Percentiles rank a stretch among this genome's conserved stretches.
Conservation (phyloP, 129 eudicot species). For the Ambrosia artemisiifolia region DNA sequence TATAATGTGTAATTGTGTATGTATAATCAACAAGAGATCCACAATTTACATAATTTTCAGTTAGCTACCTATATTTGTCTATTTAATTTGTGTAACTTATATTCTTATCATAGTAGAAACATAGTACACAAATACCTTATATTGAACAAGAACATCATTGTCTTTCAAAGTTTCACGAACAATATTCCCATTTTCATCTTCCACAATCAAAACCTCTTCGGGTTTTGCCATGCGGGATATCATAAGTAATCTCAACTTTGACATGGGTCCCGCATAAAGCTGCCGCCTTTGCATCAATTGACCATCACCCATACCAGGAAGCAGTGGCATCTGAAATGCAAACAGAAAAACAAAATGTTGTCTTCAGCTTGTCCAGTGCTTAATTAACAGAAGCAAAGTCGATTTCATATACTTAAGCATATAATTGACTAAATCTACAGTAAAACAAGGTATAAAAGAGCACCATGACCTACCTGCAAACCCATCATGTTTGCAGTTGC, state of each 20-base stretch:
- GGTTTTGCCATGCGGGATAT: constrained; percentile 99
- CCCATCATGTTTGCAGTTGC: constrained; percentile 82
- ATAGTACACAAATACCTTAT: constrained; percentile 56
- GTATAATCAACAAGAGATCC: neutral
- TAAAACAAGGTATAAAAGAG: neutral
- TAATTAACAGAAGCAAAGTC: neutral
- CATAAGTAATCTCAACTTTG: constrained; percentile 80
- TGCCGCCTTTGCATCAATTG: constrained; percentile 72
- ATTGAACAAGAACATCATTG: constrained; percentile 95
- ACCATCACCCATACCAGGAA: constrained; percentile 67
- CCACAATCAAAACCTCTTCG: constrained; percentile 96
- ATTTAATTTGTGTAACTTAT: neutral
- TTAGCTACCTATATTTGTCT: neutral
- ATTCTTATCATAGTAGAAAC: neutral
- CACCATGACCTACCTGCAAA: constrained; percentile 56
- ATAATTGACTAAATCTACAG: neutral
- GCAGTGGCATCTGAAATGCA: constrained; percentile 53
- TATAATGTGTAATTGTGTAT: neutral
- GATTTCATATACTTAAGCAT: neutral
- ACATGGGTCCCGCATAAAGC: constrained; percentile 84
- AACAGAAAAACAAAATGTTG: constrained; percentile 3
- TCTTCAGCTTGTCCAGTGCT: neutral
- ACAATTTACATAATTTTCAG: neutral
- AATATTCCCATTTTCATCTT: constrained; percentile 98
- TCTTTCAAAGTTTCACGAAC: constrained; percentile 99